A percentile compares a stretch with the other conserved stretches of the same genome.
These are phyloP conservation scores for Blepharisma japonicum DNA, from an alignment of 73 alveolate species.

Conservation along the genomic window DNA sequence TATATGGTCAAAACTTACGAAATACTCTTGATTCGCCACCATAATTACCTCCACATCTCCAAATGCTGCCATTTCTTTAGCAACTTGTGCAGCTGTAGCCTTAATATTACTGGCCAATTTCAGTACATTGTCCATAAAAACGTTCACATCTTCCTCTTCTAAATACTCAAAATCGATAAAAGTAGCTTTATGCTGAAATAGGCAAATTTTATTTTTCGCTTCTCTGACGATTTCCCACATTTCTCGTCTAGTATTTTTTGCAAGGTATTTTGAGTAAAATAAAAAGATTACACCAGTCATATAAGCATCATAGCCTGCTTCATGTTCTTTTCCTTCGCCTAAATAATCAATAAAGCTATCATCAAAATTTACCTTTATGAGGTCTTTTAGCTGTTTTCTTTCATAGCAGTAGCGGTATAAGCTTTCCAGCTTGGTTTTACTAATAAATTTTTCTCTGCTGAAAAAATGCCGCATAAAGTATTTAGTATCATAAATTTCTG, in stretches of 20 bases:
- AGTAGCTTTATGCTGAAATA: background rate
- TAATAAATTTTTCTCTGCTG: background rate
- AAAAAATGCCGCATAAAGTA: background rate
- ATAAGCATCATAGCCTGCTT: constrained; percentile 75
- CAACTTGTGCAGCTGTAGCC: no score
- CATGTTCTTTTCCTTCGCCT: constrained; percentile 39
- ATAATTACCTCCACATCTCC: no score
- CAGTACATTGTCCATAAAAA: no score
- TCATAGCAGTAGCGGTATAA: constrained; percentile 28
- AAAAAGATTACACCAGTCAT: constrained; percentile 66
- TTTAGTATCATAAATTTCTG: background rate
- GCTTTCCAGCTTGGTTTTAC: background rate
- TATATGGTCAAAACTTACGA: no score
- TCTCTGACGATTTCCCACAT: background rate
- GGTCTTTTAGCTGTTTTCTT: constrained; percentile 22
- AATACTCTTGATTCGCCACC: no score
- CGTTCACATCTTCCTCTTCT: no score
- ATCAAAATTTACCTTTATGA: background rate
- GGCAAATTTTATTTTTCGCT: background rate
- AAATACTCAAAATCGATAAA: no score
- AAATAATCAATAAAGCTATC: background rate
- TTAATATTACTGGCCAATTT: no score
- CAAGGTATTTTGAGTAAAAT: constrained; percentile 27
- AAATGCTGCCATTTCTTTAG: no score
- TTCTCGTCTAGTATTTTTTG: constrained; percentile 43